A percentile compares a stretch with the other conserved stretches of the same genome.
Conservation (phyloP, 805 yeast species). For the Middelhovenomyces tepae region DNA sequence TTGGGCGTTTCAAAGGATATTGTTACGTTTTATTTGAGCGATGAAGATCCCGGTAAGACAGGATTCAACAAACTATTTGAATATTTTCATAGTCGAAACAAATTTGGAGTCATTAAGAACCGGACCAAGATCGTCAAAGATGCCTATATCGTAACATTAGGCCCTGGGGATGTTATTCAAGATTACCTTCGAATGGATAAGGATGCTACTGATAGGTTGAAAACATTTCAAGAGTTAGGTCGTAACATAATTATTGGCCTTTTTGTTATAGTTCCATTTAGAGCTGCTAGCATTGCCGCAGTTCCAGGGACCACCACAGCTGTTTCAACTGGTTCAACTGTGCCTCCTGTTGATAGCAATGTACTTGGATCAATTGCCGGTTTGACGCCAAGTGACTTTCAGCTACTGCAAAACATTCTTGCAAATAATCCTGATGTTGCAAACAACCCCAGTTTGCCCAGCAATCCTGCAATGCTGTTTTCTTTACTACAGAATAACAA, state of each 20-base stretch:
- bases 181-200: conserved; percentile 15
- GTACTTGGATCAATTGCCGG: conserved; percentile 14
- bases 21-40: conserved; percentile 38
- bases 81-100: conserved; percentile 38
- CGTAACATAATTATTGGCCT: too few species aligned
- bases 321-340: too few species aligned
- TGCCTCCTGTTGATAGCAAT: too few species aligned
- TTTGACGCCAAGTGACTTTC: conserved; percentile 18
- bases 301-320: conserved; percentile 1
- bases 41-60: conserved; percentile 18
- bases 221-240: too few species aligned
- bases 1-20: conserved; percentile 40
- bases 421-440: conserved; percentile 21
- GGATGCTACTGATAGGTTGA: too few species aligned
- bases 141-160: conserved; percentile 46
- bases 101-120: conserved; percentile 53
- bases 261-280: too few species aligned
- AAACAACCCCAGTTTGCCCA: conserved; percentile 19
- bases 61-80: conserved; percentile 32
- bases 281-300: too few species aligned
- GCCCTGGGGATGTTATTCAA: conserved; percentile 17
- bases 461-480: conserved; percentile 23
- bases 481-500: conserved; percentile 20
- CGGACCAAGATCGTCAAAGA: conserved; percentile 49
- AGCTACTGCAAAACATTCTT: conserved; percentile 17